Evolutionary conservation across 1,139 yeast genomes (phyloP).

Genomic region (Yamadazyma friedrichii): DNA sequence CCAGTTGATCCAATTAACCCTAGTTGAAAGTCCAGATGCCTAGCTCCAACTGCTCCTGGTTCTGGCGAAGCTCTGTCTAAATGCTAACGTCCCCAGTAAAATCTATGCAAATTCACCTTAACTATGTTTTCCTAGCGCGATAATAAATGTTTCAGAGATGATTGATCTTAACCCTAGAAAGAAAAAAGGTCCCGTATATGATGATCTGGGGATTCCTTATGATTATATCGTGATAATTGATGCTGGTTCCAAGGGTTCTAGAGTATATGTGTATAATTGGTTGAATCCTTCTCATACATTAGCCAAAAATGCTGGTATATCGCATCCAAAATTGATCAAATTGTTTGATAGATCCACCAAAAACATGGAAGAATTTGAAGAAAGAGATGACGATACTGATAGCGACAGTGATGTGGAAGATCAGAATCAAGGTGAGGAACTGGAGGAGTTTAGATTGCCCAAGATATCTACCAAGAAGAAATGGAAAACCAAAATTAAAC

Average conservation of each 20-base stretch:
- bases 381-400: conserved; percentile 10
- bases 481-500: conserved; percentile 63
- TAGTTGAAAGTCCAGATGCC: no score
- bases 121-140: no score
- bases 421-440: conserved; percentile 14
- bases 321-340: conserved; percentile 1
- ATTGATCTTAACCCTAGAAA: background rate
- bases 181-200: conserved; percentile 22
- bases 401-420: conserved; percentile 13
- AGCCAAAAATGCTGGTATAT: conserved; percentile 22
- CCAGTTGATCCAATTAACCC: no score
- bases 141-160: no score
- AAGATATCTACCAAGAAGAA: conserved; percentile 41
- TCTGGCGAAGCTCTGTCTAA: no score
- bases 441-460: conserved; percentile 29
- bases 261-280: conserved; percentile 75
- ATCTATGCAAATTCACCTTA: no score
- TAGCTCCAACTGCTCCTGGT: no score
- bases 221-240: conserved; percentile 75
- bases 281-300: conserved; percentile 44
- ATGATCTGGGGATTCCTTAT: conserved; percentile 47
- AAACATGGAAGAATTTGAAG: conserved; percentile 12
- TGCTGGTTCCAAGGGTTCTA: conserved; percentile 80
- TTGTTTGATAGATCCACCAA: background rate
- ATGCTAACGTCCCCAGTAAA: no score